Base-by-base conservation (phyloP, 2,329 filamentous ascomycete species). In the Talaromyces atroroseus region DNA sequence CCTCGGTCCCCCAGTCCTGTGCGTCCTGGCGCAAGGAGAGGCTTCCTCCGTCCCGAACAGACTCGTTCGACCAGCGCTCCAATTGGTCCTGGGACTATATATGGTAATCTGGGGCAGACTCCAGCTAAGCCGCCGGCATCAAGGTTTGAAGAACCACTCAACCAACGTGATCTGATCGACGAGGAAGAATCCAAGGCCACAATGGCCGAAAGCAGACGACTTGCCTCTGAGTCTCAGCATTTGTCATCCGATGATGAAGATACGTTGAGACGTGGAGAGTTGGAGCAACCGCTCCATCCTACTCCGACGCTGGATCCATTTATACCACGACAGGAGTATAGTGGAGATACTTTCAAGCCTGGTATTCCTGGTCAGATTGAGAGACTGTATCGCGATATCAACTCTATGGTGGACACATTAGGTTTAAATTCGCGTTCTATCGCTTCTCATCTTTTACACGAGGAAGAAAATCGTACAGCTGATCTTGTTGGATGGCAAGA, bases 371-470 rank as follows among this genome's bases (percentile, higher is more conserved):
- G 76, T 7, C 76, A 79, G 61, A 76, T 79, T 47, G 77, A 80
- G 63, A 68, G 72, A 51, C 63, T 80, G 2, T 79, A 78, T 59
- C 74, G 76, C 12, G 77, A 80, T 58, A 77, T 78, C 60, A 80
- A 79, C 70, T 89, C 89, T 12, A 99, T 97, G 94, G 86, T 99
- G 45, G 90, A 96, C 65, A 92, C 89, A 0, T 76, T 97, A 42
- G 92, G 92, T 10, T 81, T 96, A 50, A 97, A 97, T 68, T 84
- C 89, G 5, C 82, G 92, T 16, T 84, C 80, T 7, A 65, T 87
- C 44, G 72, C 78, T 20, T 76, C 79, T 0, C 86, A 82, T 64
- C 72, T 92, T 57, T 60, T 75, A 34, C 74, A 75, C 56, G 74
- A 78, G 59, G 57, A 58, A 23, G 38, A 50, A 7, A 50, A 42